A percentile compares a stretch with the other conserved stretches of the same genome.
Conservation (phyloP, 2,329 filamentous ascomycete species). For the Emericellopsis cladophorae region DNA sequence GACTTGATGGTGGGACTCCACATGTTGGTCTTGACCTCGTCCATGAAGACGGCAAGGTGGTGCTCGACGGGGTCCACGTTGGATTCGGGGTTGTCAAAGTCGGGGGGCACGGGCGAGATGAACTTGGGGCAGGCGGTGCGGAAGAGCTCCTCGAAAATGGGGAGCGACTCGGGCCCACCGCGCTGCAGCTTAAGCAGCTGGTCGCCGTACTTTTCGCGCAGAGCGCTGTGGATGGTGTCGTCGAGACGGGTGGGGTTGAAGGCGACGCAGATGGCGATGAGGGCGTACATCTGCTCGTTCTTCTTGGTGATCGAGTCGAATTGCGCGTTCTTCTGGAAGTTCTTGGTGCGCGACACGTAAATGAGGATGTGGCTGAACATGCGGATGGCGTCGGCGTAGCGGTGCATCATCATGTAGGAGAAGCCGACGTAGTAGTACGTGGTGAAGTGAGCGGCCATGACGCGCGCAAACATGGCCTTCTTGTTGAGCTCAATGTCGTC, state of each 20-base stretch:
- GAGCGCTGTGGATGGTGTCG: slow-evolving; percentile 96
- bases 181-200: slow-evolving; percentile 95
- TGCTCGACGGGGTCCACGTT: slow-evolving; percentile 97
- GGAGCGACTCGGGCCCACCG: slow-evolving; percentile 87
- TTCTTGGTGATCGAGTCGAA: slow-evolving; percentile 99
- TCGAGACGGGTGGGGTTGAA: slow-evolving; percentile 96
- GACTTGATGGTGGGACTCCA: slow-evolving; percentile 96
- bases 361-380: slow-evolving; percentile 99
- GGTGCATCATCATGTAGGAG: slow-evolving; percentile 99
- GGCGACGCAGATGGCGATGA: slow-evolving; percentile 96
- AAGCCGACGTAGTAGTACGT: slow-evolving; percentile 99
- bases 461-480: slow-evolving; percentile 98
- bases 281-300: slow-evolving; percentile 99
- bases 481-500: slow-evolving; percentile 99
- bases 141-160: slow-evolving; percentile 98
- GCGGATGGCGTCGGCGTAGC: slow-evolving; percentile 97
- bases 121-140: slow-evolving; percentile 97
- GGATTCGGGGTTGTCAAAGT: slow-evolving; percentile 92
- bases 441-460: slow-evolving; percentile 99
- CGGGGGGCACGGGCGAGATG: slow-evolving; percentile 91
- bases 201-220: slow-evolving; percentile 98
- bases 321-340: slow-evolving; percentile 98
- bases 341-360: slow-evolving; percentile 98
- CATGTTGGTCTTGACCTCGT: slow-evolving; percentile 99
- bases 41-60: slow-evolving; percentile 97